Evolutionary conservation across 2,329 filamentous ascomycete species (phyloP).

Genomic region (Aureobasidium sp.): DNA sequence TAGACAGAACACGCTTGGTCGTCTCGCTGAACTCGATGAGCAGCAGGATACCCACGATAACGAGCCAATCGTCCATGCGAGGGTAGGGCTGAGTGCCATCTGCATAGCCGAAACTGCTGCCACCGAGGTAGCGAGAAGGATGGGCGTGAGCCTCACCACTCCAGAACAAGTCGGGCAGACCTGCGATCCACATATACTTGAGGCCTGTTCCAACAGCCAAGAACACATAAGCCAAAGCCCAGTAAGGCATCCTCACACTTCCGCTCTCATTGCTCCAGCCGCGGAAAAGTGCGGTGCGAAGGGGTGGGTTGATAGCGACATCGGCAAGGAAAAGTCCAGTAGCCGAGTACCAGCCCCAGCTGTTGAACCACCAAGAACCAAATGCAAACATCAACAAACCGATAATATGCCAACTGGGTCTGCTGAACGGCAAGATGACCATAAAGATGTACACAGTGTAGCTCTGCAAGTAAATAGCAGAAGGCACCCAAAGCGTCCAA

Average conservation of each 20-base stretch:
- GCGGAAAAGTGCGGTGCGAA: conserved; percentile 22
- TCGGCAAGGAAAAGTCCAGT: conserved; percentile 34
- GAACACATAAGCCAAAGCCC: conserved; percentile 25
- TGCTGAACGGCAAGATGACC: conserved; percentile 36
- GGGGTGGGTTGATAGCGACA: conserved; percentile 33
- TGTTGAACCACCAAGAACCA: conserved; percentile 39
- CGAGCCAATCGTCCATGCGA: conserved; percentile 35
- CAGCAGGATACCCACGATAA: conserved; percentile 34
- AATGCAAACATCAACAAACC: conserved; percentile 32
- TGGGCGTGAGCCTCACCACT: conserved; percentile 31
- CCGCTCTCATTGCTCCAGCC: conserved; percentile 15
- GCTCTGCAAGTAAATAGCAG: conserved; percentile 35
- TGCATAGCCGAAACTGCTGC: conserved; percentile 22
- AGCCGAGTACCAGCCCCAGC: conserved; percentile 39
- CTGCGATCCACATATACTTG: conserved; percentile 37
- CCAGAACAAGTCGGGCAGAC: conserved; percentile 26
- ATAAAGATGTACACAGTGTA: conserved; percentile 40
- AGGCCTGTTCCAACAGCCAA: conserved; percentile 29
- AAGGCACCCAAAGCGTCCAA: conserved; percentile 36
- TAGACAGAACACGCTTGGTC: conserved; percentile 29
- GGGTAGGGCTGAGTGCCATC: conserved; percentile 28
- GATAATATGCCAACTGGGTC: conserved; percentile 31
- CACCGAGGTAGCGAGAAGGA: conserved; percentile 30
- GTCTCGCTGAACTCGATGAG: conserved; percentile 32
- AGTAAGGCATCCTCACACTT: conserved; percentile 20